phyloP scores from a whole-genome alignment of 176 grass and related monocot genomes.

The Microstegium vimineum region DNA sequence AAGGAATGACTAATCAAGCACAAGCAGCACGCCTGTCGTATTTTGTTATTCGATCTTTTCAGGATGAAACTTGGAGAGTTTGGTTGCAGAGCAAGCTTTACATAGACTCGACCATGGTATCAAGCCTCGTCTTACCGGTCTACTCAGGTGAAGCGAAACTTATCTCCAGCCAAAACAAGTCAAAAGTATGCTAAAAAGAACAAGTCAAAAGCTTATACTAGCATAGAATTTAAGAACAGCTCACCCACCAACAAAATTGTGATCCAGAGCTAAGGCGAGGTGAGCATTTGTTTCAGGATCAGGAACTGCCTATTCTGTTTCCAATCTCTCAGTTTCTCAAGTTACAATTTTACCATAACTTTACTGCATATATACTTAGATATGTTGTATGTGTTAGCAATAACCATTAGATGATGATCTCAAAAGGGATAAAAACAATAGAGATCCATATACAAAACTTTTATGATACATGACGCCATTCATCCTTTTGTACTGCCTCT shows the following conservation, averaged over 20 bases:
- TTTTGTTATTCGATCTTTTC: not conserved
- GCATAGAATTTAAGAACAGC: no score
- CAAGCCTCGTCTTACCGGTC: not conserved
- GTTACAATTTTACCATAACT: not conserved
- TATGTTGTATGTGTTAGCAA: not conserved
- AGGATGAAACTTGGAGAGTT: not conserved
- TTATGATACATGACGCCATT: not conserved
- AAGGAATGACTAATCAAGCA: slow-evolving; percentile 23
- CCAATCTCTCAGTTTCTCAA: not conserved
- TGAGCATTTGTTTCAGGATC: not conserved
- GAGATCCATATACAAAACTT: not conserved
- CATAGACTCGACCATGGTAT: no score
- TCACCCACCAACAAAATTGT: not conserved
- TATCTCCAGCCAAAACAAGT: no score
- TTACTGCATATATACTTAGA: not conserved
- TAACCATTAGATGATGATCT: not conserved
- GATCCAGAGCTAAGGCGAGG: not conserved
- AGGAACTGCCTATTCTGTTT: not conserved
- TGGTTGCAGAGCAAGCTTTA: not conserved
- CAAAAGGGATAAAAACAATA: not conserved
- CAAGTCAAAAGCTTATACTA: no score
- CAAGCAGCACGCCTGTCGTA: not conserved
- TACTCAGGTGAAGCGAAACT: not conserved
- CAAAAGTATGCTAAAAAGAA: no score
- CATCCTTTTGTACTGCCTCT: not conserved